Percentiles rank a stretch among this genome's conserved stretches.
Conservation (phyloP, 148 eudicot genomes). For the Dianthus caryophyllus region DNA sequence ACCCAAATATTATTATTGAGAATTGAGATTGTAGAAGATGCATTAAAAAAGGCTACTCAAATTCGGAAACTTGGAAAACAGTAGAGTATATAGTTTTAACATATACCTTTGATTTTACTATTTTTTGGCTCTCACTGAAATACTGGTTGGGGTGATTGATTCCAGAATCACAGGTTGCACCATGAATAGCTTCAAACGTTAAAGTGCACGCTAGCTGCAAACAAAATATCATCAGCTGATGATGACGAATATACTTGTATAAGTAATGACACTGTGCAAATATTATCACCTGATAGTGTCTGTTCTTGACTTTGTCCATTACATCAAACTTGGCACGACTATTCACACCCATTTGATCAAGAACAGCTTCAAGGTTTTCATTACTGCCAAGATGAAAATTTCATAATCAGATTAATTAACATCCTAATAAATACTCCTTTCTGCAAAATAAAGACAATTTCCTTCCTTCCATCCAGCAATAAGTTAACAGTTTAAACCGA, state of each 20-base stretch:
- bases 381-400: constrained; percentile 42
- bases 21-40: background rate
- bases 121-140: constrained; percentile 72
- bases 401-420: background rate
- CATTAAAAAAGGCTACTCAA: background rate
- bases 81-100: background rate
- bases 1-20: background rate
- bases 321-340: constrained; percentile 64
- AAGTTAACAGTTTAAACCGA: background rate
- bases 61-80: background rate
- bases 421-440: background rate
- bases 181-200: constrained; percentile 84
- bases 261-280: background rate
- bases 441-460: constrained; percentile 10
- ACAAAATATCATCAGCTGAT: constrained; percentile 21
- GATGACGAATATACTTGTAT: background rate
- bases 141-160: constrained; percentile 92
- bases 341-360: constrained; percentile 68
- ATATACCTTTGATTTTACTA: constrained; percentile 47
- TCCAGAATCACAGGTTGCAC: constrained; percentile 72
- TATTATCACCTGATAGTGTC: constrained; percentile 69
- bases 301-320: constrained; percentile 67
- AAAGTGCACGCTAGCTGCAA: constrained; percentile 96
- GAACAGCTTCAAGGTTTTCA: constrained; percentile 89
- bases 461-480: constrained; percentile 21